Base-by-base conservation (phyloP, 2,329 filamentous ascomycete species). In the Pseudogymnoascus sp. region DNA sequence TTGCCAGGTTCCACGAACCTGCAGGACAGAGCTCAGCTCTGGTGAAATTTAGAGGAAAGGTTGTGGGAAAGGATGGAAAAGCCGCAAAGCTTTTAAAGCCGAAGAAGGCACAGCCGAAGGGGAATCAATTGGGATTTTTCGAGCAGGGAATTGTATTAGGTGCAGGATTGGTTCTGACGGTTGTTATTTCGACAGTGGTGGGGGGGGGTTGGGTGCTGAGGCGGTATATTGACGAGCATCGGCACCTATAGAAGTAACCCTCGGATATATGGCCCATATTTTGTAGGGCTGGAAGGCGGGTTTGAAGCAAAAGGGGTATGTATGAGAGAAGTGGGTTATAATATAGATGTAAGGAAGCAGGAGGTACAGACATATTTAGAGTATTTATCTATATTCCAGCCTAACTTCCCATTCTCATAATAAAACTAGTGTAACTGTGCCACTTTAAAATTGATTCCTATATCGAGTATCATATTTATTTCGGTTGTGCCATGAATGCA, bases 71-170 rank as follows among this genome's bases (percentile, higher is more conserved):
- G 13, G 21, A 26, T 47, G 42, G 42, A 47, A 47, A 47, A 26
- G 13, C 42, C 21, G 21, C 6, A 6, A 26, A 26, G 42, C 1
- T 47, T 47, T 47, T 47, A 13, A 47, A 47, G n/a, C 42, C 42
- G 2, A 47, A 47, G 21, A 47, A 47, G 13, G 42, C 21, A 2
- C 73, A 78, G 65, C 71, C 70, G 1, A 66, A 69, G 31, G 66
- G 78, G 62, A 38, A 67, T 64, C 65, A 72, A 53, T 56, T 80
- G 29, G 80, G 79, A 0, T 81, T 80, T 70, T 82, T 82, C 65
- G 78, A 81, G 64, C 76, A 79, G 64, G 80, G 78, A 0, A 8
- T 47, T 47, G 6, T 47, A 47, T 14, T 47, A 47, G 42, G 42
- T 1, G 42, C 21, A 47, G 42, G 42, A n/a, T 26, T 47, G 21